Evolutionary conservation across 768 basidiomycete genomes (phyloP), one percentile per base, ranked within the genome.

Genomic region (Hirschioporus abietinus): DNA sequence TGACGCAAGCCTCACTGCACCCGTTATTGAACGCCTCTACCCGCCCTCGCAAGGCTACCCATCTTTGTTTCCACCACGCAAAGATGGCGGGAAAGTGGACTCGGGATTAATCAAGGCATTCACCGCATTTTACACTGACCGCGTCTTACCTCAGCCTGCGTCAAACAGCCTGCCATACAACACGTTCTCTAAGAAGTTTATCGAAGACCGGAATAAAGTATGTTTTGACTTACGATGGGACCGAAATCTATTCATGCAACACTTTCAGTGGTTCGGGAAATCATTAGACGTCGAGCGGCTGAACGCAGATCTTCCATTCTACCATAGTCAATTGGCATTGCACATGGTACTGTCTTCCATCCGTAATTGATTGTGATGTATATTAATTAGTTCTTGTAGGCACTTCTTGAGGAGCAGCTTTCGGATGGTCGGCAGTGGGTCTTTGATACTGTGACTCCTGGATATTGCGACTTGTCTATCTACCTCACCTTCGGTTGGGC

Each of bases 391-490:
- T 36, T 24, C 60, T 8, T 9, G 9, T 58, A 81, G 80, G 68
- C 72, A n/a, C 69, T 79, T 25, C 42, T 79, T 18, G 78, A 82
- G 67, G 76, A 79, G 34, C 76, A 87, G 71, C 75, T 88, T 34
- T 72, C 75, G 15, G 85, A 87, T 71, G 83, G 79, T 25, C 79
- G 86, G 1, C 80, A 83, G 70, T 89, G 86, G 85, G 76, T 87
- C 10, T 81, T 87, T 66, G 79, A 86, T 68, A 86, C 86, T 0
- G 81, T 81, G 66, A 67, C 75, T 0, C 85, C 86, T 15, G 78
- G 82, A 52, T 73, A 86, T 25, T 83, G 81, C 7, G 87, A 88
- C 70, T 72, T 87, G 42, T 80, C 83, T 2, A 77, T 83, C 8
- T 81, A 87, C 67, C 84, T 85, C 68, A 71, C 82, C 6, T 75